phyloP scores from a whole-genome alignment of 2,329 filamentous ascomycete species.

The Ophiostoma himal-ulmi region DNA sequence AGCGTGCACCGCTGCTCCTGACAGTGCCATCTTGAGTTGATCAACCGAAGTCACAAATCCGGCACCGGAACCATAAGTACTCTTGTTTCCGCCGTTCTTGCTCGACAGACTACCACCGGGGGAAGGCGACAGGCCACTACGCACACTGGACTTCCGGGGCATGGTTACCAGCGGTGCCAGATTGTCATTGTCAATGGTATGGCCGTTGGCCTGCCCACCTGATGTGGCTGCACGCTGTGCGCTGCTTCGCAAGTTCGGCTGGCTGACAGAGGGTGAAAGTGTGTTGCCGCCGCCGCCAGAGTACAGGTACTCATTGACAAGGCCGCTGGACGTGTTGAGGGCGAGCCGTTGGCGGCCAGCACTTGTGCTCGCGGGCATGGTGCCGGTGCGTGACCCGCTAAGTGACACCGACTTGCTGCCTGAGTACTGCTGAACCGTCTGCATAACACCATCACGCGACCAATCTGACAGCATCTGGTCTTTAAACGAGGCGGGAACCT shows the following conservation, averaged over 20 bases:
- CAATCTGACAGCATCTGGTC: conserved; percentile 75
- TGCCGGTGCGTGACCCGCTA: conserved; percentile 65
- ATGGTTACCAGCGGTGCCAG: conserved; percentile 38
- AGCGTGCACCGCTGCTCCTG: conserved; percentile 41
- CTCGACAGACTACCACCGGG: conserved; percentile 32
- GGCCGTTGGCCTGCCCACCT: conserved; percentile 23
- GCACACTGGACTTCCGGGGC: conserved; percentile 49
- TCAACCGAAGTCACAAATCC: conserved; percentile 56
- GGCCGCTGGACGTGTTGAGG: conserved; percentile 33
- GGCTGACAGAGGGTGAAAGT: conserved; percentile 44
- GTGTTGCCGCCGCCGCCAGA: conserved; percentile 31
- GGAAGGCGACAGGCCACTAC: conserved; percentile 46
- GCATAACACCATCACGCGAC: conserved; percentile 68
- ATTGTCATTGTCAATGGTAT: conserved; percentile 20
- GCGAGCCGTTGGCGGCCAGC: conserved; percentile 50
- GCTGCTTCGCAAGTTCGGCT: conserved; percentile 46
- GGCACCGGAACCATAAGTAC: conserved; percentile 31
- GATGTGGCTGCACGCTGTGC: conserved; percentile 37
- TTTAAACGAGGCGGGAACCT: conserved; percentile 60
- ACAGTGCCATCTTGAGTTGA: conserved; percentile 57
- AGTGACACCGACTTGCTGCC: conserved; percentile 67
- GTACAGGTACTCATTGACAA: conserved; percentile 28
- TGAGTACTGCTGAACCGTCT: conserved; percentile 53
- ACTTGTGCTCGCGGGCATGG: conserved; percentile 40
- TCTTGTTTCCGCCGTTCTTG: conserved; percentile 26